Evolutionary conservation across 768 basidiomycete species (phyloP), one percentile per base, ranked within the genome.

Genomic region (Russula olivacea): DNA sequence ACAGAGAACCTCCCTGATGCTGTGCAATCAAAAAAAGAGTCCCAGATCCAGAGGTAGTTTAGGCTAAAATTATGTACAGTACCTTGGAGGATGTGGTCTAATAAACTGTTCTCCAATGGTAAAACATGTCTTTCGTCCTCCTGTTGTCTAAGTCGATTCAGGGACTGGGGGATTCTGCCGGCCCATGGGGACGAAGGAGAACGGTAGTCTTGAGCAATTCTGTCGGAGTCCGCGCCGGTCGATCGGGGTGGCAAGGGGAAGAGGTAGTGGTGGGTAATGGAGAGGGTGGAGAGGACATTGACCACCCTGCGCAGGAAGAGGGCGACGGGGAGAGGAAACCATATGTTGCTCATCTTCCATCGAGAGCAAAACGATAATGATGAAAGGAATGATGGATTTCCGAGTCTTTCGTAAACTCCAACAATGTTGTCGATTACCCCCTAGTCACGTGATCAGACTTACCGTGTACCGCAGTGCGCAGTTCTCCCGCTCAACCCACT

Each of bases 241-340:
- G 63, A 51, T 2, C 32, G 69, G 58, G 69, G 73, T 28, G 74
- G 76, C 34, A 47, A 21, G 4, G 48, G 48, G 23, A 75, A 67
- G 45, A 84, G 69, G 70, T 84, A 88, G 30, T 88, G 84, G 69
- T 81, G 82, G 4, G 88, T 83, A 30, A 90, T 81, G 0, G 88
- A 87, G n/a, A 89, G 73, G 0, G 85, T 77, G 0, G 87, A 87
- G 48, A 91, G 79, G 43, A 81, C 82, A 66, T 88, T 87, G 63
- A 84, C 80, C 38, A 91, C 75, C 62, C 88, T 78, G 65, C 81
- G 86, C 58, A 90, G 76, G 40, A 90, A 73, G 45, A 81, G 73
- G 61, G 80, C 78, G 69, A 90, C 81, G 61, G 83, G 83, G 49
- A 79, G 76, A 40, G 89, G 84, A 67, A 89, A 68, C 68, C 76